These are phyloP conservation scores for Trichosporon sp. DNA, from an alignment of 1,284 basidiomycete species.

Conservation along the genomic window DNA sequence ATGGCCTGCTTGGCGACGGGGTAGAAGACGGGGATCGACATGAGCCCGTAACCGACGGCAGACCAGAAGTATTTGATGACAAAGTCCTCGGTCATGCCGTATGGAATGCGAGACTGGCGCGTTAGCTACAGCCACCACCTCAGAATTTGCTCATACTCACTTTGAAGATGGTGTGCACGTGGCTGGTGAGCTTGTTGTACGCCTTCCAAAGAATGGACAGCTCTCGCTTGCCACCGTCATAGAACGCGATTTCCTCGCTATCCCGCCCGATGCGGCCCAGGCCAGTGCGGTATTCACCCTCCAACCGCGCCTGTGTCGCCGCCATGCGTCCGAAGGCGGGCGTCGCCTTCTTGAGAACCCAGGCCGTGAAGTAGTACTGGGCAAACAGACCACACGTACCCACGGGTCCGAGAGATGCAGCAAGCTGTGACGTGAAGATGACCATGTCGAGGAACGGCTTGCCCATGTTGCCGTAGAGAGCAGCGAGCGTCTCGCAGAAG, in stretches of 20 bases:
- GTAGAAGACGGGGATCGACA: slow-evolving; percentile 78
- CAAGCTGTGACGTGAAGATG: slow-evolving; percentile 88
- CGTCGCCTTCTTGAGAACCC: slow-evolving; percentile 76
- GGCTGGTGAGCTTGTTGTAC: slow-evolving; percentile 74
- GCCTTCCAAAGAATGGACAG: slow-evolving; percentile 73
- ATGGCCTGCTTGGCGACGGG: slow-evolving; percentile 24
- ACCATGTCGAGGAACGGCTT: slow-evolving; percentile 88
- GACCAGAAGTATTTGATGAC: slow-evolving; percentile 94
- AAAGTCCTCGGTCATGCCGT: slow-evolving; percentile 78
- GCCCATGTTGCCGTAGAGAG: slow-evolving; percentile 78
- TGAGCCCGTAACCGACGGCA: slow-evolving; percentile 78
- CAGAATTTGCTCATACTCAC: slow-evolving; percentile 52
- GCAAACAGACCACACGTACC: slow-evolving; percentile 71
- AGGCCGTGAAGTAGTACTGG: slow-evolving; percentile 80
- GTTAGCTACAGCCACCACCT: slow-evolving; percentile 59
- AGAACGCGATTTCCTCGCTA: slow-evolving; percentile 95
- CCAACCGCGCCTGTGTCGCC: slow-evolving; percentile 72
- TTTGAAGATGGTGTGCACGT: slow-evolving; percentile 90
- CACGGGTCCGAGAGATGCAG: slow-evolving; percentile 68
- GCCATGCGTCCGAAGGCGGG: slow-evolving; percentile 91
- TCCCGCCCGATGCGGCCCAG: slow-evolving; percentile 84
- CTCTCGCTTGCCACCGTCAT: slow-evolving; percentile 81
- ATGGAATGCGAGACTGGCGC: slow-evolving; percentile 42
- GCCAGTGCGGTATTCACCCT: slow-evolving; percentile 85
- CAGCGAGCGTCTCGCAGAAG: slow-evolving; percentile 81